A percentile compares a stretch with the other conserved stretches of the same genome.
These are phyloP conservation scores for Phytopythium mirpurense DNA, from an alignment of 352 stramenopile species.

Conservation along the genomic window DNA sequence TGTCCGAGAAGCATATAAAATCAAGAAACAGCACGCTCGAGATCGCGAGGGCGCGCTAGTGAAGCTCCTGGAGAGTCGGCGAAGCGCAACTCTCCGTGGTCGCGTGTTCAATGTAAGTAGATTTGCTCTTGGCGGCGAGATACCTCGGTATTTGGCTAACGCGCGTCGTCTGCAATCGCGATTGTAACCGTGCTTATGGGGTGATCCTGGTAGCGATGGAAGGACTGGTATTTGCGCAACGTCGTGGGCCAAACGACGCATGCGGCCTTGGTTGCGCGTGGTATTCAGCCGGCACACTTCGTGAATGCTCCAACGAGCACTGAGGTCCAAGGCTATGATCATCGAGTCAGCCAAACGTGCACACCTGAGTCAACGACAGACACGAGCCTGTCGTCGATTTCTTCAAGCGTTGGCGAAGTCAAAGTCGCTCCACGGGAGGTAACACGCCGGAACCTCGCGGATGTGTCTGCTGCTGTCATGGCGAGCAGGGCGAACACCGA, in stretches of 20 bases:
- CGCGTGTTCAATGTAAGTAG: constrained; percentile 19
- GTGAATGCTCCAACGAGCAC: not conserved
- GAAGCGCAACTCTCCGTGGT: not conserved
- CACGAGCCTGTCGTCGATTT: not conserved
- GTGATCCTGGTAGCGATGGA: constrained; percentile 47
- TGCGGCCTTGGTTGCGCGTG: constrained; percentile 48
- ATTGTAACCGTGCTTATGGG: too few species aligned
- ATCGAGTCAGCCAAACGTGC: not conserved
- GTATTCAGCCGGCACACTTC: not conserved
- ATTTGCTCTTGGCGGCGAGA: not conserved
- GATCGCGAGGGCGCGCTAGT: not conserved
- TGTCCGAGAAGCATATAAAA: not conserved
- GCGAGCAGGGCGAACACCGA: not conserved
- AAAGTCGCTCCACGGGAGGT: not conserved
- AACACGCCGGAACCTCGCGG: not conserved
- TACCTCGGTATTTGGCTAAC: too few species aligned
- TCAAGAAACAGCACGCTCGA: not conserved
- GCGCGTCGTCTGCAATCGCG: too few species aligned
- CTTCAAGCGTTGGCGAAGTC: not conserved
- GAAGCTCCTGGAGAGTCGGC: not conserved
- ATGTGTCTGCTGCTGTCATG: not conserved
- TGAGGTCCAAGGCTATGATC: not conserved
- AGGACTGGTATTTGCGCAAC: constrained; percentile 40
- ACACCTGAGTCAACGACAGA: not conserved
- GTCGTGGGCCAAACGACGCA: constrained; percentile 57